phyloP scores from a whole-genome alignment of 2,329 filamentous ascomycete genomes.

The Apiospora aurea region DNA sequence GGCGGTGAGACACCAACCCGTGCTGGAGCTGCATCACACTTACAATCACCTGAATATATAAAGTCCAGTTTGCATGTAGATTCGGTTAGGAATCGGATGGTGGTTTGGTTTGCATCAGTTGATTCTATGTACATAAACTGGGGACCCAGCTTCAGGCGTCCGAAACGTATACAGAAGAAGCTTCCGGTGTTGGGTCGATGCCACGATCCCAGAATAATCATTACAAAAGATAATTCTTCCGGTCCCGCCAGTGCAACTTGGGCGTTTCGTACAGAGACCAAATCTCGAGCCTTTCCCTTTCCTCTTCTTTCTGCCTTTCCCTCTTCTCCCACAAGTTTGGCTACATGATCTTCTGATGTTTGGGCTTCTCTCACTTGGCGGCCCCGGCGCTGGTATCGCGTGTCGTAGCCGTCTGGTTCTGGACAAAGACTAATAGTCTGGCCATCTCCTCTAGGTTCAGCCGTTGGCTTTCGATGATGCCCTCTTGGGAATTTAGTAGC shows the following conservation, averaged over 20 bases:
- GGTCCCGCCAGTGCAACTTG: not conserved
- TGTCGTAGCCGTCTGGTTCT: not conserved
- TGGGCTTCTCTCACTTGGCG: not conserved
- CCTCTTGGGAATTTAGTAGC: conserved; percentile 13
- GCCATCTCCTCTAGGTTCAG: conserved; percentile 10
- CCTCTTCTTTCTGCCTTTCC: not conserved
- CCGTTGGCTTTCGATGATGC: conserved; percentile 24
- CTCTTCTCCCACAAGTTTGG: not conserved
- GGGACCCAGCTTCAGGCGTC: not conserved
- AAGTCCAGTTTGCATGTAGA: not conserved
- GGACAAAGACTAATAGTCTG: not conserved
- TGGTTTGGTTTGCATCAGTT: not conserved
- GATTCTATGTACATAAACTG: not conserved
- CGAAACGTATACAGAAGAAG: not conserved
- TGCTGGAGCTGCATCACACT: not conserved
- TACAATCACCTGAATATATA: not conserved
- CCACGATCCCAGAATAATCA: not conserved
- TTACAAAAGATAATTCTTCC: not conserved
- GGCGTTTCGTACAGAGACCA: conserved; percentile 4
- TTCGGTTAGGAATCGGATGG: not conserved
- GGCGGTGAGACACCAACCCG: not conserved
- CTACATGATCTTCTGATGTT: conserved; percentile 4
- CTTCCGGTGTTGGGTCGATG: not conserved
- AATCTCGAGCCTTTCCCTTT: not conserved
- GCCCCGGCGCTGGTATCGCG: not conserved